Evolutionary conservation across 768 basidiomycete species (phyloP), one percentile per base, ranked within the genome.

Genomic region (Russula olivacea): DNA sequence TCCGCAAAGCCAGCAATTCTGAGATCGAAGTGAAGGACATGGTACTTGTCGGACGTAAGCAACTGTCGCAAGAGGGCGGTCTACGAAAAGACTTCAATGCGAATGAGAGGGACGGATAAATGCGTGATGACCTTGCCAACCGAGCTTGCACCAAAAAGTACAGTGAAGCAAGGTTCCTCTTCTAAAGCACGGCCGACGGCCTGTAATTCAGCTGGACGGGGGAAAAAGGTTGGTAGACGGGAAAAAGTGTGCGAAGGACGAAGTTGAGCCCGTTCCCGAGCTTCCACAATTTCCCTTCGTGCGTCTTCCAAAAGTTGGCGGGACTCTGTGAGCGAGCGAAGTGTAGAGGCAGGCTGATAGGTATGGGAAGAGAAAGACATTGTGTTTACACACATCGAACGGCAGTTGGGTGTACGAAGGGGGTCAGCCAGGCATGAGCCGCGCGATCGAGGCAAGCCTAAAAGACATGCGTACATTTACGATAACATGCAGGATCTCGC

Each of bases 1-100:
- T 92, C 91, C 2, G 89, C 89, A 69, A 93, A 93, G 0, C 89
- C 90, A 3, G 91, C 83, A 54, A 92, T 90, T 5, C 90, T 84
- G 48, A 93, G 78, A 72, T 93, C 90, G 67, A 93, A 89, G 69
- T 91, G 87, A 53, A 92, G 79, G 58, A 92, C 88, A 74, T 91
- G 88, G 70, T 87, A 93, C 55, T 76, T 76, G 11, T 84, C 79
- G 21, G 78, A 76, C 12, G 83, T 84, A 28, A 93, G 82, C 30
- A 92, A 83, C 73, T 93, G 88, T 50, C 90, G 81, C 14, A 93
- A 77, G 9, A 93, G 80, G 0, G 87, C 84, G 6, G 91, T 93
- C 86, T 91, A 55, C 25, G 32, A 45, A 58, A 28, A 58, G 32
- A 57, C 40, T 14, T 45, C 25, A 52, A 60, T 14, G 19, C 28